phyloP scores from a whole-genome alignment of 257 asterid genomes.

The Primulina tabacum region DNA sequence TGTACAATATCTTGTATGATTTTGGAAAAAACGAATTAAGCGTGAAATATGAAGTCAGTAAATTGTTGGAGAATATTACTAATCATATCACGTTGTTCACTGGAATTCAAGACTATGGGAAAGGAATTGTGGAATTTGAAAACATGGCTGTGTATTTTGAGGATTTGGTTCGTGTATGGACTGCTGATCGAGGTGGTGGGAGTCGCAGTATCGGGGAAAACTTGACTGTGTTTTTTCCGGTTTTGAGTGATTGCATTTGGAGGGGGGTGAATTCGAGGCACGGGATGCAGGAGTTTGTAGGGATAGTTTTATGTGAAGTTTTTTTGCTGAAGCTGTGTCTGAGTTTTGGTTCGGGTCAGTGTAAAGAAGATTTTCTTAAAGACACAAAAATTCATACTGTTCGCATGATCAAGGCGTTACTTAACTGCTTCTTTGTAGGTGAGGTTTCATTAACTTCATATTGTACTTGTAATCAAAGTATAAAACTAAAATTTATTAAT shows the following conservation, averaged over 20 bases:
- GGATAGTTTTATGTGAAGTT: conserved; percentile 63
- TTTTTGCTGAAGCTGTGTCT: conserved; percentile 54
- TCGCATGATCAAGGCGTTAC: conserved; percentile 57
- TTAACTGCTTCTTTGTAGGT: conserved; percentile 59
- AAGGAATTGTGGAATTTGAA: conserved; percentile 34
- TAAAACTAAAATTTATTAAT: not conserved
- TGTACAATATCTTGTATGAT: conserved; percentile 45
- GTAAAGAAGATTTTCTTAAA: conserved; percentile 37
- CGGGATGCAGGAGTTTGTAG: conserved; percentile 46
- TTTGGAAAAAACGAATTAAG: conserved; percentile 26
- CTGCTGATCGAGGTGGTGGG: conserved; percentile 54
- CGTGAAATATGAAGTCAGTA: conserved; percentile 42
- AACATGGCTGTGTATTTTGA: conserved; percentile 47
- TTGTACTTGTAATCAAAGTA: not conserved
- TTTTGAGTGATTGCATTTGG: conserved; percentile 40
- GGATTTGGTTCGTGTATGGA: conserved; percentile 75
- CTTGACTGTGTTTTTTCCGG: conserved; percentile 58
- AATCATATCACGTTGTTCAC: conserved; percentile 42
- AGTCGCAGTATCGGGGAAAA: conserved; percentile 36
- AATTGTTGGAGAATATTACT: conserved; percentile 48
- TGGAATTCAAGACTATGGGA: conserved; percentile 39
- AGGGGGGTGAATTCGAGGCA: conserved; percentile 32
- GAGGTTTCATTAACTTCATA: conserved; percentile 23
- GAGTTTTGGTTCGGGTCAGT: conserved; percentile 36
- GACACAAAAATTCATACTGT: conserved; percentile 38